A percentile compares a stretch with the other conserved stretches of the same genome.
phyloP scores from a whole-genome alignment of 2,329 filamentous ascomycete species.

The Didymella pomorum region DNA sequence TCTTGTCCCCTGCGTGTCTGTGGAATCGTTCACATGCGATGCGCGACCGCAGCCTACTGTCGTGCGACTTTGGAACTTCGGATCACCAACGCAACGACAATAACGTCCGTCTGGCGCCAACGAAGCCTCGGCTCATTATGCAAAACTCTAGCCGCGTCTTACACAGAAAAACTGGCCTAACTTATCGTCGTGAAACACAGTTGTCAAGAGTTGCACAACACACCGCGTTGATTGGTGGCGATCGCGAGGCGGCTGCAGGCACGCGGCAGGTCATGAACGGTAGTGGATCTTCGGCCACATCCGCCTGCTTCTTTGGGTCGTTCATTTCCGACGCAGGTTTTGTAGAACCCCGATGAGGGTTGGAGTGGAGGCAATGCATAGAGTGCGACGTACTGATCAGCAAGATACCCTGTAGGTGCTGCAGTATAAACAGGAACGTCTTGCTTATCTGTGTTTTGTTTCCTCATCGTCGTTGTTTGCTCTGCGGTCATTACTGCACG shows the following conservation, averaged over 20 bases:
- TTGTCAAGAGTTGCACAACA: slow-evolving; percentile 10
- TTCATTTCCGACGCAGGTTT: slow-evolving; percentile 13
- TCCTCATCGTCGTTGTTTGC: neutral
- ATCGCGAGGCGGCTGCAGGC: slow-evolving; percentile 2
- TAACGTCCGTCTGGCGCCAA: neutral
- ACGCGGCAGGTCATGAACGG: neutral
- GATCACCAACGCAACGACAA: neutral
- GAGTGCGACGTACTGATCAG: neutral
- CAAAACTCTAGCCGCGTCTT: neutral
- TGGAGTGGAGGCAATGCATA: slow-evolving; percentile 3
- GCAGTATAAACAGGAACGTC: slow-evolving; percentile 11
- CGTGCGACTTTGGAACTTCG: slow-evolving; percentile 4
- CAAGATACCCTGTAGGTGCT: neutral
- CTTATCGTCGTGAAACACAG: neutral
- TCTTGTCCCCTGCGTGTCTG: slow-evolving; percentile 4
- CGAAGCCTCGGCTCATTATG: neutral
- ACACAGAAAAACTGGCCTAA: neutral
- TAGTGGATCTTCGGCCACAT: slow-evolving; percentile 4
- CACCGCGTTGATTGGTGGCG: slow-evolving; percentile 4
- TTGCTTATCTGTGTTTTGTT: neutral
- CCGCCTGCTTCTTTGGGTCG: slow-evolving; percentile 16
- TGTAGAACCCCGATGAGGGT: neutral
- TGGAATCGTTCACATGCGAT: slow-evolving; percentile 8
- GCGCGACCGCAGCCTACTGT: slow-evolving; percentile 1
- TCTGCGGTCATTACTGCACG: neutral